Evolutionary conservation across 306 rosid genomes (phyloP), one percentile per base, ranked within the genome.

Genomic region (Acacia melanoxylon): DNA sequence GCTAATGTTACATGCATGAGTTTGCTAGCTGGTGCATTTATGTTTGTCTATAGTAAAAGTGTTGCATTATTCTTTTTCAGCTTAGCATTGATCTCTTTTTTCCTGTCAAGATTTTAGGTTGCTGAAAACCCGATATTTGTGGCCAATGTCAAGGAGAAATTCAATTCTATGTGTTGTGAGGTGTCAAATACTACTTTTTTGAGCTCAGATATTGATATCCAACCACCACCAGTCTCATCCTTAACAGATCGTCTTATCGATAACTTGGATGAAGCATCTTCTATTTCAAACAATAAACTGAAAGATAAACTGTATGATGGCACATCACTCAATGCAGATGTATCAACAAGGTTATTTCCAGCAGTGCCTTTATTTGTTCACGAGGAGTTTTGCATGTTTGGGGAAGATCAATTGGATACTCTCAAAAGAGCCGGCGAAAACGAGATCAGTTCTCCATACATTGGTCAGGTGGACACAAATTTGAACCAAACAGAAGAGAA

Each of bases 91-190:
- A 49, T 49, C 86, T 77, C 69, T 69, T 76, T 76, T 81, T 74
- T 85, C 51, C 77, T 79, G 70, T 80, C 82, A 85, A 68, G 65
- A 37, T 78, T 87, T 74, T 87, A 95, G 99, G 89, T 95, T 89
- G 84, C 88, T 44, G 97, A 95, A 89, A 95, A 93, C 63, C 77
- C 80, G 46, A 80, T 85, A 4, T 82, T 85, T 74, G 88, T 93
- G 78, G 77, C 80, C 75, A 81, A 82, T 81, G 73, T 93, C 74
- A 95, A 80, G 79, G 93, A 92, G 58, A 85, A 85, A 78, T 89
- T 93, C 77, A 79, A 52, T 84, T 75, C 83, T 61, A 33, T 88
- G 81, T 86, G 84, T 51, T 75, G 54, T 80, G 59, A 69, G 54
- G 82, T 48, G 74, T 88, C 83, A 78, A 78, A 82, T 68, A 13